Conservation (phyloP, 2,329 filamentous ascomycete species). For the Ascochyta lentis region DNA sequence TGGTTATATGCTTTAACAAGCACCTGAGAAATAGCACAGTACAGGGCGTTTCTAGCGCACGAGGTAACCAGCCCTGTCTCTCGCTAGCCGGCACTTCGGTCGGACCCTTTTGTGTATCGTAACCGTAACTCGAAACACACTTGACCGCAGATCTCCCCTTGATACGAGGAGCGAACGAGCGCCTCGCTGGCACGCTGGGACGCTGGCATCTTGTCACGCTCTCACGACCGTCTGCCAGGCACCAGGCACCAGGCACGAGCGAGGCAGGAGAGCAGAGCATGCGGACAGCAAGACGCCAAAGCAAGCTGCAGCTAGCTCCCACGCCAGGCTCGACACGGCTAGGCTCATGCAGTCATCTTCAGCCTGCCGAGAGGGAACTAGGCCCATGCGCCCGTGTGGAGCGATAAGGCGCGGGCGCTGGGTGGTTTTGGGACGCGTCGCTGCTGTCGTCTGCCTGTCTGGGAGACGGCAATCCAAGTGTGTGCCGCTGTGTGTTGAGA, state of each 20-base stretch:
- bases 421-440: not conserved
- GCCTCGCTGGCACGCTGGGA: not conserved
- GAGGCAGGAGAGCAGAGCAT: not conserved
- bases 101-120: conserved; percentile 10
- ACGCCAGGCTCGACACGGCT: conserved; percentile 3
- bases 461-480: not conserved
- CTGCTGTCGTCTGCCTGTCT: not conserved
- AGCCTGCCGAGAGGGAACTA: conserved; percentile 6
- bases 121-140: conserved; percentile 17
- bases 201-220: not conserved
- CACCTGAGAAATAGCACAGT: too few species aligned
- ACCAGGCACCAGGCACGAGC: conserved; percentile 12
- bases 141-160: not conserved
- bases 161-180: conserved; percentile 6
- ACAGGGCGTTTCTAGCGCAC: not conserved
- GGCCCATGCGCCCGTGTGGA: conserved; percentile 10
- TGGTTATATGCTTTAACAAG: too few species aligned
- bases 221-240: not conserved
- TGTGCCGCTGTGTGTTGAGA: too few species aligned
- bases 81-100: not conserved
- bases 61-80: conserved; percentile 6
- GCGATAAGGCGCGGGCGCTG: conserved; percentile 11
- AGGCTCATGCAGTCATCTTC: not conserved
- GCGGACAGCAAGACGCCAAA: conserved; percentile 3
- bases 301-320: not conserved